Evolutionary conservation across 1,284 basidiomycete species (phyloP).

Genomic region (Trichosporon sp.): DNA sequence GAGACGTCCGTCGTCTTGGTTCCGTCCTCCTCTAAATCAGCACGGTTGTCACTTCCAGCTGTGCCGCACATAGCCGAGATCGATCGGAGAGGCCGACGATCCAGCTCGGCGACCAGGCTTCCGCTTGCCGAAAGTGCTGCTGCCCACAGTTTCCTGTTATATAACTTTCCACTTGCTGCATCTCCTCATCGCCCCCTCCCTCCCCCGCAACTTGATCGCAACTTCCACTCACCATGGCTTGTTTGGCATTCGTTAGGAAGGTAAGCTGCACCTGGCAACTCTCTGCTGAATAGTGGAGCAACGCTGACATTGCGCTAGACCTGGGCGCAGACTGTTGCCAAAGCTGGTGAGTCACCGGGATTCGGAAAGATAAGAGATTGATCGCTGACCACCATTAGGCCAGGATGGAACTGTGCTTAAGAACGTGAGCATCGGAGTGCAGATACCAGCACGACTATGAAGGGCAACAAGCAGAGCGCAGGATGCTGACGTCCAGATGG

Average conservation of each 20-base stretch:
- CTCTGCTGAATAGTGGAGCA: not conserved
- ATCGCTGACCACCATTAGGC: conserved; percentile 21
- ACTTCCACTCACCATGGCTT: not conserved
- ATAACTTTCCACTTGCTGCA: not conserved
- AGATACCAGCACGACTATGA: not conserved
- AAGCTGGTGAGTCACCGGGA: conserved; percentile 27
- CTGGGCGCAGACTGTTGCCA: conserved; percentile 37
- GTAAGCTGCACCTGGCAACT: not conserved
- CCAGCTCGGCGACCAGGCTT: conserved; percentile 3
- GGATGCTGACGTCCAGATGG: conserved; percentile 23
- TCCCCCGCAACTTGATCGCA: not conserved
- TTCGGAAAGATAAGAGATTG: not conserved
- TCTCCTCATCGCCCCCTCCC: not conserved
- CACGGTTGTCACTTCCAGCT: not conserved
- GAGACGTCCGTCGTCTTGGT: not conserved
- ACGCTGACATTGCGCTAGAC: conserved; percentile 20
- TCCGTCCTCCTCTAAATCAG: not conserved
- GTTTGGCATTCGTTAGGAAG: not conserved
- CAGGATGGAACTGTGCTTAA: conserved; percentile 21
- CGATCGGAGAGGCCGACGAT: conserved; percentile 4
- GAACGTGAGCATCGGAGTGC: not conserved
- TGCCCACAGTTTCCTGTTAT: not conserved
- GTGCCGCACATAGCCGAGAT: conserved; percentile 2
- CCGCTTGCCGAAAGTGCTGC: not conserved
- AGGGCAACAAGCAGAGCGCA: not conserved